A percentile compares a stretch with the other conserved stretches of the same genome.
phyloP scores from a whole-genome alignment of 192 early-diverging fungal species.

The Thamnidium elegans region DNA sequence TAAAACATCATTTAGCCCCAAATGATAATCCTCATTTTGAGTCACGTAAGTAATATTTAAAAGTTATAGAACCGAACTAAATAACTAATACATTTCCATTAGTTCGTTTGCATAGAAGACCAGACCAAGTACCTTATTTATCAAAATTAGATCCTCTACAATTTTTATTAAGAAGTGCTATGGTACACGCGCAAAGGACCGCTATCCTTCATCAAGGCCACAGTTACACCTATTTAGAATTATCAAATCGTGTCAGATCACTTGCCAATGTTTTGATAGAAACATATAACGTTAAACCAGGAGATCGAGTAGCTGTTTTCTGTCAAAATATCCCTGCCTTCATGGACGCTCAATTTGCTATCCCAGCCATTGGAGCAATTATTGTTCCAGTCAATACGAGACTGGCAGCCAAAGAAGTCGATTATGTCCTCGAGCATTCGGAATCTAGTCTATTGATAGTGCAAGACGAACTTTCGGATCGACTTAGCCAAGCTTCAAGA shows the following conservation, averaged over 20 bases:
- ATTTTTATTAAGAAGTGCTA: slow-evolving; percentile 49
- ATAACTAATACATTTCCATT: background rate
- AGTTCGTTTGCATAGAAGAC: slow-evolving; percentile 20
- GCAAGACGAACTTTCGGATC: slow-evolving; percentile 41
- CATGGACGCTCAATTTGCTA: slow-evolving; percentile 60
- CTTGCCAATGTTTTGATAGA: slow-evolving; percentile 43
- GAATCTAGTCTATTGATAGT: slow-evolving; percentile 48
- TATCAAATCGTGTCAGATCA: slow-evolving; percentile 42
- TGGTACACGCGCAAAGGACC: slow-evolving; percentile 44
- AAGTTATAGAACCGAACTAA: background rate
- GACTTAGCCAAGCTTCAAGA: slow-evolving; percentile 17
- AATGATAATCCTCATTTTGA: background rate
- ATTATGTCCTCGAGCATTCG: slow-evolving; percentile 55
- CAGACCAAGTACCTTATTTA: slow-evolving; percentile 6
- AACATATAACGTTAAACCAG: slow-evolving; percentile 31
- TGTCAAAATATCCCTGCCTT: slow-evolving; percentile 54
- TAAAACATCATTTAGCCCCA: background rate
- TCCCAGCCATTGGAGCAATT: slow-evolving; percentile 54
- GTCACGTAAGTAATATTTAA: background rate
- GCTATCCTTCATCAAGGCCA: slow-evolving; percentile 45
- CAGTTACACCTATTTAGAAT: slow-evolving; percentile 43
- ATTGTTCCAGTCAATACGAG: slow-evolving; percentile 59
- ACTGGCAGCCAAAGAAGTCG: slow-evolving; percentile 47
- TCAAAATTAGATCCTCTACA: slow-evolving; percentile 53
- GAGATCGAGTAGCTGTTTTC: slow-evolving; percentile 54